These are phyloP conservation scores for Staphylotrichum tortipilum DNA, from an alignment of 495 filamentous ascomycete genomes.

Conservation along the genomic window DNA sequence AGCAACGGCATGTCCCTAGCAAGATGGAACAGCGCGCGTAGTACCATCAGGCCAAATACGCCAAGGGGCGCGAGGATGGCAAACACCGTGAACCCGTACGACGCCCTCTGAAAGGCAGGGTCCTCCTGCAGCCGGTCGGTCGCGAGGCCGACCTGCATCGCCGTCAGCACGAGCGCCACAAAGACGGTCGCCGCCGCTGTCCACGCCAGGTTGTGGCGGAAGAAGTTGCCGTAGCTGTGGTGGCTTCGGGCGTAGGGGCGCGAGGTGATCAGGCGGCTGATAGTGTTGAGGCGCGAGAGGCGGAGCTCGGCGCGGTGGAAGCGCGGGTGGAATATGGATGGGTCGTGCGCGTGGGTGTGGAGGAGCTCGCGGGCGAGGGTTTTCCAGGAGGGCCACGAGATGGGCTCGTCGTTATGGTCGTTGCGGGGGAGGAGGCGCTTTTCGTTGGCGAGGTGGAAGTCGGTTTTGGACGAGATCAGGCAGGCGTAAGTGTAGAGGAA, in stretches of 20 bases:
- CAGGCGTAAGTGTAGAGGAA: slow-evolving; percentile 32
- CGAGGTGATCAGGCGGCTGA: too few species aligned
- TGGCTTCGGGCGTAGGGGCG: background rate
- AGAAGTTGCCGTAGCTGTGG: background rate
- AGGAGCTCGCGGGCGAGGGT: slow-evolving; percentile 8
- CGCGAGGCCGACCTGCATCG: background rate
- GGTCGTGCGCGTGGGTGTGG: background rate
- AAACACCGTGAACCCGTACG: background rate
- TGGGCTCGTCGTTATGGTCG: background rate
- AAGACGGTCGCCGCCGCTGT: background rate
- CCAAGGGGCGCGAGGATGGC: background rate
- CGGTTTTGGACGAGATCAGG: slow-evolving; percentile 29
- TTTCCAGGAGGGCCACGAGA: slow-evolving; percentile 9
- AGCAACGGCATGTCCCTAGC: too few species aligned
- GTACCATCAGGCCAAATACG: too few species aligned
- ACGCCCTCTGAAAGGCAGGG: background rate
- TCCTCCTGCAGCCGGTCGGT: background rate
- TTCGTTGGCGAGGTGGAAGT: slow-evolving; percentile 31
- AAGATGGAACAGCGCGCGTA: too few species aligned
- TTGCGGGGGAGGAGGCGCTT: slow-evolving; percentile 24
- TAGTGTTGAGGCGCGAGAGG: background rate
- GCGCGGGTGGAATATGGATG: background rate
- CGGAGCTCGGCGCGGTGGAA: background rate
- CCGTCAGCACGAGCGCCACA: background rate
- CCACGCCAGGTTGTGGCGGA: background rate